These are phyloP conservation scores for Cystobasidium sp. DNA, from an alignment of 1,284 basidiomycete genomes.

Conservation along the genomic window DNA sequence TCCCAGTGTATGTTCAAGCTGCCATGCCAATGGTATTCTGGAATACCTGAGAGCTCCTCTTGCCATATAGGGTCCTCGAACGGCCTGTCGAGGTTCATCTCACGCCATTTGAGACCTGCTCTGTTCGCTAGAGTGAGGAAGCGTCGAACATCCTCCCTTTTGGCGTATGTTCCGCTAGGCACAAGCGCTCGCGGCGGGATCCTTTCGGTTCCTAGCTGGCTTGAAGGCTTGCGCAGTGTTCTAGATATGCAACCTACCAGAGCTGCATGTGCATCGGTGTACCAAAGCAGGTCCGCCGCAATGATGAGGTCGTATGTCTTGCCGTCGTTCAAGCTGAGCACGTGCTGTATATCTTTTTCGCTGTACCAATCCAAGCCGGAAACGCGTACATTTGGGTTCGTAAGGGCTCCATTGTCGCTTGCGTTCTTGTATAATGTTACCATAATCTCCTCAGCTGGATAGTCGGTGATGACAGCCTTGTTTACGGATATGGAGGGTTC, in stretches of 20 bases:
- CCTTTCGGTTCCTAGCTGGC: neutral
- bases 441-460: slow-evolving; percentile 42
- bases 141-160: slow-evolving; percentile 3
- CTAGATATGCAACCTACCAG: slow-evolving; percentile 23
- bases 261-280: slow-evolving; percentile 38
- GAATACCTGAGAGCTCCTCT: neutral
- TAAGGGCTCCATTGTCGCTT: slow-evolving; percentile 2
- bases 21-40: slow-evolving; percentile 18
- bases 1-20: slow-evolving; percentile 27
- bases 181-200: slow-evolving; percentile 4
- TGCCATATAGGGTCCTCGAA: slow-evolving; percentile 1
- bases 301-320: slow-evolving; percentile 25
- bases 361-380: slow-evolving; percentile 38
- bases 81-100: slow-evolving; percentile 32
- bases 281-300: slow-evolving; percentile 42
- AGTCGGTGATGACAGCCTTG: slow-evolving; percentile 40
- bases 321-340: slow-evolving; percentile 1
- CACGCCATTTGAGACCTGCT: slow-evolving; percentile 31
- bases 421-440: slow-evolving; percentile 18
- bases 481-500: neutral
- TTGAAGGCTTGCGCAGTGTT: slow-evolving; percentile 9
- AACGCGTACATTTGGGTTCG: slow-evolving; percentile 4
- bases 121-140: slow-evolving; percentile 24
- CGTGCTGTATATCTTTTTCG: slow-evolving; percentile 7
- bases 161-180: slow-evolving; percentile 38